Percentiles rank a stretch among this genome's conserved stretches.
phyloP scores from a whole-genome alignment of 371 early-diverging fungal species.

The Phascolomyces articulosus region DNA sequence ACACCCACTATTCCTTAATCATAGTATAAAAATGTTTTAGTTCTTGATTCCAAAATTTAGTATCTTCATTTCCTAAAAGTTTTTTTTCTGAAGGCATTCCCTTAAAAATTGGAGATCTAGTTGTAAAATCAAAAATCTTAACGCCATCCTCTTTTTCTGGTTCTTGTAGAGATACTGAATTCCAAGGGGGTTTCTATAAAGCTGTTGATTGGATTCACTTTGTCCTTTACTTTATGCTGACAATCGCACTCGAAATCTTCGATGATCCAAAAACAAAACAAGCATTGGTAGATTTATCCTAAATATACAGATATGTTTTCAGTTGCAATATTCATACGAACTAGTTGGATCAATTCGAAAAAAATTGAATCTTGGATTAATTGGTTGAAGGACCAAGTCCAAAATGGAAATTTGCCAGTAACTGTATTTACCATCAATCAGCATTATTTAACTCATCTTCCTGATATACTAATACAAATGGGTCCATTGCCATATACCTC shows the following conservation, averaged over 20 bases:
- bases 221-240: not conserved
- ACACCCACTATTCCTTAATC: not conserved
- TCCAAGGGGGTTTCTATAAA: not conserved
- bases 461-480: not conserved
- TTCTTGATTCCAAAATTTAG: too few species aligned
- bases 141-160: not conserved
- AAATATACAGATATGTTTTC: not conserved
- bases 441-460: not conserved
- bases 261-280: not conserved
- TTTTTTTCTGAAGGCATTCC: not conserved
- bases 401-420: not conserved
- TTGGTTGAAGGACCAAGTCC: not conserved
- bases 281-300: not conserved
- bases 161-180: not conserved
- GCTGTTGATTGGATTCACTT: slow-evolving; percentile 9
- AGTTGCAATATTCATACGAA: not conserved
- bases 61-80: too few species aligned
- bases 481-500: not conserved
- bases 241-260: not conserved
- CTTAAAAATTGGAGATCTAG: not conserved
- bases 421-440: not conserved
- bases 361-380: not conserved
- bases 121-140: not conserved
- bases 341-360: too few species aligned
- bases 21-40: too few species aligned